A percentile compares a stretch with the other conserved stretches of the same genome.
Conservation (phyloP, 139 green algal genomes). For the Mesotaenium endlicherianum region DNA sequence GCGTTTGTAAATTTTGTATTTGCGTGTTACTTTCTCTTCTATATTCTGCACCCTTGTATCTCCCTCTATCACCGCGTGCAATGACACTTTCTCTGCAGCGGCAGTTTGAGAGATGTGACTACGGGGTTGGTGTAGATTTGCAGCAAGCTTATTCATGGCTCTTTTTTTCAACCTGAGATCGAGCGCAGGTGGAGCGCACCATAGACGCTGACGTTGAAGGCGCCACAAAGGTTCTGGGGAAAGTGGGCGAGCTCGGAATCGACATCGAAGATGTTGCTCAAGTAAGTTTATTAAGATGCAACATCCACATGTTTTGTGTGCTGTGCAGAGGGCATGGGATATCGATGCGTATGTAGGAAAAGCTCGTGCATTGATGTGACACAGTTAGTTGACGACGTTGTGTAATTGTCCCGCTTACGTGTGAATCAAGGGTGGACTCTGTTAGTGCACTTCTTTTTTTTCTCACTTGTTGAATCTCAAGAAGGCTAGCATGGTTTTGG, state of each 20-base stretch:
- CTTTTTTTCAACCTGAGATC: neutral
- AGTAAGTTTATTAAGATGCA: neutral
- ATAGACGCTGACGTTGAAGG: constrained; percentile 37
- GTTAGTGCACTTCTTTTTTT: neutral
- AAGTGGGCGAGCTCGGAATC: constrained; percentile 7
- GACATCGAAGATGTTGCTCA: constrained; percentile 7
- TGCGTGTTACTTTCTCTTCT: neutral
- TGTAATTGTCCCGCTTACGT: neutral
- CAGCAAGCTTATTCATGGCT: neutral
- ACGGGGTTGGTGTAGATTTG: neutral
- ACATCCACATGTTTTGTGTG: neutral
- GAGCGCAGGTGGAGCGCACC: constrained; percentile 30
- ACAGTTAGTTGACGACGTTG: neutral
- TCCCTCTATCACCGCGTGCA: too few relatives aligned
- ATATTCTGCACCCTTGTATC: too few relatives aligned
- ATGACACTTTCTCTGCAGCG: too few relatives aligned
- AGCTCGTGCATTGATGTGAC: neutral
- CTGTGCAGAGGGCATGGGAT: neutral
- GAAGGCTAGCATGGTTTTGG: neutral
- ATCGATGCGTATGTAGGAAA: neutral
- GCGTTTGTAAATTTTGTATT: neutral
- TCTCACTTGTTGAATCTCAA: neutral
- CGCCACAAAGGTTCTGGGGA: neutral
- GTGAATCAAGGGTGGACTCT: too few relatives aligned
- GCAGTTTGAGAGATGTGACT: neutral